Conservation (phyloP, 164 flowering plant genomes). For the Litsea cubeba region DNA sequence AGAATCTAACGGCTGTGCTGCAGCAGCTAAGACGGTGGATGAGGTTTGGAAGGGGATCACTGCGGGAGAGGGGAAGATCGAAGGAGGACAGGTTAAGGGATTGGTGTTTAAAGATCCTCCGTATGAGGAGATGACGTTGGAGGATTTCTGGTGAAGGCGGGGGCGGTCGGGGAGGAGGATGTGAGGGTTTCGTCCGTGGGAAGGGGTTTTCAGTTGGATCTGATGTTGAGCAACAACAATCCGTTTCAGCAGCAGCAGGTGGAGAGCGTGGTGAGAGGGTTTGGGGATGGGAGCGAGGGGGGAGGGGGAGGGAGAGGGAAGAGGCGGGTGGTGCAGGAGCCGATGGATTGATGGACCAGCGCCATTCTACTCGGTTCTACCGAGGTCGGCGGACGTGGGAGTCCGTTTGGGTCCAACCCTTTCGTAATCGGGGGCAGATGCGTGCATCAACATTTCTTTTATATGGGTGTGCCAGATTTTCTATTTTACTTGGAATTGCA, state of each 20-base stretch:
- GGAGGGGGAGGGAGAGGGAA: slow-evolving; percentile 30
- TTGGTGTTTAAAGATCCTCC: slow-evolving; percentile 23
- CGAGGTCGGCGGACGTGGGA: too few relatives aligned
- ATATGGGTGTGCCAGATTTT: too few relatives aligned
- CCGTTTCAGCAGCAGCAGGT: slow-evolving; percentile 20
- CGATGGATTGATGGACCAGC: too few relatives aligned
- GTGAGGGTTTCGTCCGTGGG: slow-evolving; percentile 27
- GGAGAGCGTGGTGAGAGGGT: slow-evolving; percentile 31
- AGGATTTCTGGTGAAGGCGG: slow-evolving; percentile 60
- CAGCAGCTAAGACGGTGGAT: slow-evolving; percentile 26
- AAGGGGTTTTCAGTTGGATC: slow-evolving; percentile 35
- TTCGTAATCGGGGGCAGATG: too few relatives aligned
- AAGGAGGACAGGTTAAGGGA: neutral
- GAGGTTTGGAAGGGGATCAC: slow-evolving; percentile 66
- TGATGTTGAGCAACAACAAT: slow-evolving; percentile 15
- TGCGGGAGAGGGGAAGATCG: slow-evolving; percentile 2
- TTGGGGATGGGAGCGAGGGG: slow-evolving; percentile 40
- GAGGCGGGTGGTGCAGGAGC: slow-evolving; percentile 29
- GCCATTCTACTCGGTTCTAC: too few relatives aligned
- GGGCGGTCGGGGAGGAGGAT: slow-evolving; percentile 38
- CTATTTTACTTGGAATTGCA: too few relatives aligned
- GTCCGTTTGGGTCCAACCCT: too few relatives aligned
- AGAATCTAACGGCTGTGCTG: neutral
- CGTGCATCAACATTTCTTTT: too few relatives aligned
- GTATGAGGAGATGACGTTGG: slow-evolving; percentile 59